Evolutionary conservation across 345 rosid genomes (phyloP), one percentile per base, ranked within the genome.

Genomic region (Aethionema arabicum): DNA sequence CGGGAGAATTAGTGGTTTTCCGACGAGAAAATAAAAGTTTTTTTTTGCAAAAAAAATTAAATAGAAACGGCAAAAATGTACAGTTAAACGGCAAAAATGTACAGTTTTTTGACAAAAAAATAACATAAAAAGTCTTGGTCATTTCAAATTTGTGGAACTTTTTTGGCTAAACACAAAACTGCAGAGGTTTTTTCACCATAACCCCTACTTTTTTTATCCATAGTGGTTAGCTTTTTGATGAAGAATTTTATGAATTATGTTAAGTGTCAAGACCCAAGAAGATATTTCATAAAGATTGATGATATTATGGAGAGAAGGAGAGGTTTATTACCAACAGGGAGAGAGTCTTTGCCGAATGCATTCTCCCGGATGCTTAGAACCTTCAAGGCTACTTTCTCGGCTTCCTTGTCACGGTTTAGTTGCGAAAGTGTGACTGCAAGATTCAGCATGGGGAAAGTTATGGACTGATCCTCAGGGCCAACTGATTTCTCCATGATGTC

Each of bases 371-470:
- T 82, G 33, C 11, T 66, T 69, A 91, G 37, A 63, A 65, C 95
- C 58, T 88, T 75, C 8, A 79, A 68, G 8, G 91, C 82, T 31
- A 82, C 35, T 65, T 68, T 59, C 52, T 91, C 95, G 4, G 98
- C 98, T 79, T 88, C 98, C 44, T 80, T 85, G 65, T 83, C 83
- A 11, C 80, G 76, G 52, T 78, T 77, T 52, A 85, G 59, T 39
- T 83, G 81, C 74, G 82, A 86, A 65, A 91, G 92, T 56, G 87
- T 83, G 38, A 82, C 80, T 4, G 90, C 92, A 48, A 86, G 92
- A 67, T 80, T 76, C 42, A 91, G 67, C 95, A 86, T 86, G 8
- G 96, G 89, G 66, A 82, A 83, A 40, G 82, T 77, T 76, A 88
- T 69, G 44, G 95, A 84, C 52, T 77, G 92, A 79, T 85, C 89